A percentile compares a stretch with the other conserved stretches of the same genome.
Evolutionary conservation across 208 protist species (phyloP).

Genomic region (Crithidia expoeki): DNA sequence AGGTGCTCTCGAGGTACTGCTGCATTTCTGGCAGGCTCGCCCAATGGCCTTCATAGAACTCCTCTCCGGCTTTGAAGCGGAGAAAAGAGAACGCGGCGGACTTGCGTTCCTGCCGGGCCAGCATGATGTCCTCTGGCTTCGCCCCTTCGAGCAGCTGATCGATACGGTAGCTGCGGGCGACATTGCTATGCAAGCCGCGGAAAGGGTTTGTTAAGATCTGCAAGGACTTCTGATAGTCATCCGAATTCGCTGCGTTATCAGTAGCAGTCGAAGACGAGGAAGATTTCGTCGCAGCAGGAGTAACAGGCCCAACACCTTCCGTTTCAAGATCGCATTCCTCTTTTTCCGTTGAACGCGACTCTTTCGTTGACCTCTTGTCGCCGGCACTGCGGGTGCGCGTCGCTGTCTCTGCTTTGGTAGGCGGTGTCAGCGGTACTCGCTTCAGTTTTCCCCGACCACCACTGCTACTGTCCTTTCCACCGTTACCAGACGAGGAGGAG

Average conservation of each 20-base stretch:
- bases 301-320: neutral
- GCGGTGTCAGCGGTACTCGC: conserved; percentile 11
- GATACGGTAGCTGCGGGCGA: conserved; percentile 75
- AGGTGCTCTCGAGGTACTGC: conserved; percentile 24
- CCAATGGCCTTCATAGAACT: conserved; percentile 53
- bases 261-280: neutral
- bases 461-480: neutral
- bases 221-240: conserved; percentile 13
- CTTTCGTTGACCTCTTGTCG: neutral
- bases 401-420: conserved; percentile 1
- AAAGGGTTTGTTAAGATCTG: conserved; percentile 70
- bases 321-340: neutral
- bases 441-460: neutral
- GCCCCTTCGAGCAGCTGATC: conserved; percentile 59
- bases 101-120: conserved; percentile 66
- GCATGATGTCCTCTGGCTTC: conserved; percentile 43
- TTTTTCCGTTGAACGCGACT: neutral
- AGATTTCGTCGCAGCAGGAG: neutral
- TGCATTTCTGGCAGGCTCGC: conserved; percentile 24
- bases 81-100: conserved; percentile 76
- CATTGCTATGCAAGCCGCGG: conserved; percentile 55
- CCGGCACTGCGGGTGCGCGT: neutral
- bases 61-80: conserved; percentile 35
- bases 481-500: neutral
- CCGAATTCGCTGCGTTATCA: neutral